Base-by-base conservation (phyloP, 441 rosid species). In the Viola pubescens region DNA sequence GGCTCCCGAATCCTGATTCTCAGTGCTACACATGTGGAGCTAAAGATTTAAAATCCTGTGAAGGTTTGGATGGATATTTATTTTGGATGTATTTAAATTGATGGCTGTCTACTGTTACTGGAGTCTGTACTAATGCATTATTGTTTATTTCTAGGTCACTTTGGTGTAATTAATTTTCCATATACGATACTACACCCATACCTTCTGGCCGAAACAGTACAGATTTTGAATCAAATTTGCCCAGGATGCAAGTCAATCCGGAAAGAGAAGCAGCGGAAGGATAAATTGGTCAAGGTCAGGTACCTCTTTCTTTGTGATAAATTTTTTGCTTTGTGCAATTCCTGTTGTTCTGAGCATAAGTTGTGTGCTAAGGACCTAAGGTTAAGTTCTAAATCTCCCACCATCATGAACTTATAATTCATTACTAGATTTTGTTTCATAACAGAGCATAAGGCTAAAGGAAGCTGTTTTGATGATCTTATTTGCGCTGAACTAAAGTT, bases 231-330 rank as follows among this genome's bases (percentile, higher is more conserved):
- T 64, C 81, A 81, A 70, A 70, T 84, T 64, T 94, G 99, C 62
- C 98, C 99, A 5, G 86, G 84, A 45, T 94, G 98, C 78, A 88
- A 84, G 79, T 75, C 94, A 65, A 53, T 82, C 37, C 70, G 87
- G 70, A 75, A 82, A 72, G 82, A 82, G 1, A 26, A 26, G 34
- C 1, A 26, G 34, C 2, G 34, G 34, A 26, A 26, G 34, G 34
- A 26, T 26, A 26, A 26, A 58, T 64, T 70, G 73, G 69, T 62
- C 70, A 87, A 88, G 99, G 97, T 86, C 73, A 71, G 82, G 72
- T 71, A 65, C 64, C 76, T 60, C 70, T 40, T 26, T 41, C 48
- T 38, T 58, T 58, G 37, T 34, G 51, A n/a, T 66, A 39, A 59
- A 49, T 47, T 54, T 37, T 57, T 11, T 58, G 48, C 13, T 37